A percentile compares a stretch with the other conserved stretches of the same genome.
phyloP scores from a whole-genome alignment of 2,329 filamentous ascomycete species.

The Apiospora arundinis region DNA sequence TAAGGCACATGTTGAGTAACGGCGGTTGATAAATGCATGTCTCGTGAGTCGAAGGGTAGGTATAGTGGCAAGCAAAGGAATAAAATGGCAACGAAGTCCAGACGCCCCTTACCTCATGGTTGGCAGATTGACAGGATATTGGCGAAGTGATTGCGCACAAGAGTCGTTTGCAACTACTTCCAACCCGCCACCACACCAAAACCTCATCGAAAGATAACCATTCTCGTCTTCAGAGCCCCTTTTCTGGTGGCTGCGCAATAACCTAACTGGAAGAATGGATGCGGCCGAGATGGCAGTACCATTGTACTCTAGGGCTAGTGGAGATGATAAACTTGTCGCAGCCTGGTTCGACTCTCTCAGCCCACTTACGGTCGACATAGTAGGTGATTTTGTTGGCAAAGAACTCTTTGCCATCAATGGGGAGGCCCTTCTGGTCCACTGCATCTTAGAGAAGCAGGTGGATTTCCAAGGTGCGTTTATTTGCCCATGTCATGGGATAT shows the following conservation, averaged over 20 bases:
- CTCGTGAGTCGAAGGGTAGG: background rate
- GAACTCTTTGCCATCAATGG: conserved; percentile 77
- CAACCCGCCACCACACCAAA: background rate
- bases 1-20: background rate
- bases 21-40: background rate
- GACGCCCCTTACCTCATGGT: background rate
- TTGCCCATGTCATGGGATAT: conserved; percentile 35
- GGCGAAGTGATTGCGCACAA: background rate
- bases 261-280: background rate
- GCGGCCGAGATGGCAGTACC: conserved; percentile 1
- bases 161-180: background rate
- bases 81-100: background rate
- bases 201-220: background rate
- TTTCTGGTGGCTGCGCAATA: background rate
- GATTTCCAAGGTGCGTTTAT: conserved; percentile 58
- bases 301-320: background rate
- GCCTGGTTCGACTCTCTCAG: conserved; percentile 29
- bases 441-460: conserved; percentile 65
- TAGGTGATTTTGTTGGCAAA: conserved; percentile 77
- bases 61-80: background rate
- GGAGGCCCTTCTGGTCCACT: conserved; percentile 72
- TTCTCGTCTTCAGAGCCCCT: background rate
- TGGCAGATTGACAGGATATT: background rate
- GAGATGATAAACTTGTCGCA: background rate
- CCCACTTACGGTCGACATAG: conserved; percentile 62